phyloP scores from a whole-genome alignment of 2,329 filamentous ascomycete species.

The Trichoderma oligosporum region DNA sequence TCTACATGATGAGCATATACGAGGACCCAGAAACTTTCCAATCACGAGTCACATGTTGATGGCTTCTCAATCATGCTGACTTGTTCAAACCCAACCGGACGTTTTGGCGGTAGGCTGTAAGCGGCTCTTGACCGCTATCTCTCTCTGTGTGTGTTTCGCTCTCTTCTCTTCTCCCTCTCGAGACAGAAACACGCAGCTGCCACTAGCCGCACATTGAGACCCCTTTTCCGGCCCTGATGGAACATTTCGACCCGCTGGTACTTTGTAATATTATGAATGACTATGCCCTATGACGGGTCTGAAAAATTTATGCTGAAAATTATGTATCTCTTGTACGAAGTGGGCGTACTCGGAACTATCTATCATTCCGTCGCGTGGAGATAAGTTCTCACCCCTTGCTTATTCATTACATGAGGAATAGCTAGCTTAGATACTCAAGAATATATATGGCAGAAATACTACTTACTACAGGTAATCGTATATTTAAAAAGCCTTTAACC shows the following conservation, averaged over 20 bases:
- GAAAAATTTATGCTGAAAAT: background rate
- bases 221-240: background rate
- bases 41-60: too few relatives aligned
- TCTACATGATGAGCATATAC: background rate
- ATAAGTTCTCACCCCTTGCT: too few relatives aligned
- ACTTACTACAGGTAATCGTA: background rate
- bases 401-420: too few relatives aligned
- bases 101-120: background rate
- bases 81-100: background rate
- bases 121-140: background rate
- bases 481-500: background rate
- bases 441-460: too few relatives aligned
- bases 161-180: background rate
- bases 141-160: background rate
- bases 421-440: too few relatives aligned
- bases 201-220: constrained; percentile 7
- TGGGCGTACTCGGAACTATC: background rate
- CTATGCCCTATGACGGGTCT: background rate
- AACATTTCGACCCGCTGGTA: background rate
- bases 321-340: background rate
- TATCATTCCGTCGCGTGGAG: too few relatives aligned
- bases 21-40: too few relatives aligned
- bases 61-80: background rate
- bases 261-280: background rate
- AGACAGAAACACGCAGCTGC: background rate